Base-by-base conservation (phyloP, 164 flowering plant genomes). In the Cinnamomum chago region DNA sequence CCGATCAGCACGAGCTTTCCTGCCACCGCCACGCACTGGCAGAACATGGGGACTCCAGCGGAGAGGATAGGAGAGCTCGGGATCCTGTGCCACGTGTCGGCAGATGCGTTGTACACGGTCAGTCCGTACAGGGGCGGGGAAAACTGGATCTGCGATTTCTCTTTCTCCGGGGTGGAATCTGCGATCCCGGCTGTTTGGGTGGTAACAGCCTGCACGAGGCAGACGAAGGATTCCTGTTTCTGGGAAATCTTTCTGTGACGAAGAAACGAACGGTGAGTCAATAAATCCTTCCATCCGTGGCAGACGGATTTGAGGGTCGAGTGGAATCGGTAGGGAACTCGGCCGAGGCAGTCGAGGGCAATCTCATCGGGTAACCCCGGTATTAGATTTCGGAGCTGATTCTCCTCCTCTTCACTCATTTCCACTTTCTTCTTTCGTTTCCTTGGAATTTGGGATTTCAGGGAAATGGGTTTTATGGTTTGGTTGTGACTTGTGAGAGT, bases 341-440 rank as follows among this genome's bases (percentile, higher is more conserved):
- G 74, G 10, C 72, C 27, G 30, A 83, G 65, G 68, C 85, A 83
- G n/a, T 81, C 85, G 13, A 80, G 13, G 5, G 81, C 85, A 33
- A 83, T 69, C 13, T 83, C 85, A 50, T 80, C 78, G 15, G 85
- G 85, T 60, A 83, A 60, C 0, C 81, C 83, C 3, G 83, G 81
- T 22, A 82, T 77, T 58, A 79, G 55, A 27, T 64, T 55, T 5
- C 64, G 73, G 11, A 20, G 68, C 15, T 50, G 62, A 14, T 33
- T 0, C 20, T 18, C 33, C 55, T 30, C 20, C 33, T 74, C 47
- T 28, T 66, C 69, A 15, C 20, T 55, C 65, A 52, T 74, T 74
- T 65, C 27, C 24, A 27, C 67, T 72, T 25, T 1, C 27, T 22
- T 64, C 67, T 22, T 24, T 22, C 10, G 5, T 55, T 55, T 15